phyloP scores from a whole-genome alignment of 2,329 filamentous ascomycete genomes.

The Fusarium succisae region DNA sequence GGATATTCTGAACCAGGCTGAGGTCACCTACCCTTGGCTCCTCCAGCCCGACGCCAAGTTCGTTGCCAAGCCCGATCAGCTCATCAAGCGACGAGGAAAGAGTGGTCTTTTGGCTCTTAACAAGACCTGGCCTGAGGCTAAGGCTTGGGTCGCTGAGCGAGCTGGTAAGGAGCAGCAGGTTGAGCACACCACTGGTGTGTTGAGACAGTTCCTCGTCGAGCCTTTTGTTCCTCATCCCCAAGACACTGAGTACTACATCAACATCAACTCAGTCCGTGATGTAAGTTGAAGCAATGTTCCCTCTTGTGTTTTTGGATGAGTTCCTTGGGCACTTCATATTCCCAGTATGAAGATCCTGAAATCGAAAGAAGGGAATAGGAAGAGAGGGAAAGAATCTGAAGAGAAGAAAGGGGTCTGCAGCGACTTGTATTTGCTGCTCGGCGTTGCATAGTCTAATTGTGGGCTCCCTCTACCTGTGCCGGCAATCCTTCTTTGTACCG shows the following conservation, averaged over 20 bases:
- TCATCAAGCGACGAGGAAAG: constrained; percentile 99
- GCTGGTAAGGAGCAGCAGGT: constrained; percentile 94
- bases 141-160: constrained; percentile 91
- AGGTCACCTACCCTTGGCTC: constrained; percentile 97
- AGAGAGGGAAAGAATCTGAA: constrained; percentile 7
- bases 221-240: constrained; percentile 96
- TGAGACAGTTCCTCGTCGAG: constrained; percentile 97
- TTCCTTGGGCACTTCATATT: neutral
- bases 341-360: neutral
- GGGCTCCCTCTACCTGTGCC: constrained; percentile 36
- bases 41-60: constrained; percentile 86
- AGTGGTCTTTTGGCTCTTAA: constrained; percentile 95
- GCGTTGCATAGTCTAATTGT: constrained; percentile 35
- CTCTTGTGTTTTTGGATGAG: constrained; percentile 23
- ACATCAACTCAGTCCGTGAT: constrained; percentile 99
- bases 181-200: constrained; percentile 86
- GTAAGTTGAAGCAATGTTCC: constrained; percentile 68
- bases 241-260: constrained; percentile 99
- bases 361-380: neutral
- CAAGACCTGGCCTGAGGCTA: constrained; percentile 95
- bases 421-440: constrained; percentile 36
- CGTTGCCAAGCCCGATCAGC: constrained; percentile 98
- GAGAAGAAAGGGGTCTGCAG: constrained; percentile 10
- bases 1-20: constrained; percentile 91
- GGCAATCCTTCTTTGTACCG: constrained; percentile 42